Base-by-base conservation (phyloP, 2,329 filamentous ascomycete species). In the Achaetomium macrosporum region DNA sequence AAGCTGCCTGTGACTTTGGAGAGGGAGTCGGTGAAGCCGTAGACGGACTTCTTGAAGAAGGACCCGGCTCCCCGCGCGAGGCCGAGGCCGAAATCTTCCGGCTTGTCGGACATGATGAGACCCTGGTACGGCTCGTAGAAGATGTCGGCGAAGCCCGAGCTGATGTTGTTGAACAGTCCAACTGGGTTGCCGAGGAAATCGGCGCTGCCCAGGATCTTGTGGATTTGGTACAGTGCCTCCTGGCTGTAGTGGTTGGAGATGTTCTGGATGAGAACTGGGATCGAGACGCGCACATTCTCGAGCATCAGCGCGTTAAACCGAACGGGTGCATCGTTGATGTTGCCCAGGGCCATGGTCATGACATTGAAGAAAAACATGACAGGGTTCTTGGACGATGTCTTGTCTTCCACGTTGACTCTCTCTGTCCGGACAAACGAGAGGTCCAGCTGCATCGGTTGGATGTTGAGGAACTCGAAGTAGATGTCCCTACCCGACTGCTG, bases 301-400 rank as follows among this genome's bases (percentile, higher is more conserved):
- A 99, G 74, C 74, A 99, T 88, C 20, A 99, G 75, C 1, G 93
- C 90, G 58, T 97, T 99, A 66, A 99, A 83, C 44, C 90, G 85
- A 49, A 99, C 84, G 0, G 93, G 95, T 7, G 93, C 93, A 70
- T 99, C 95, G 64, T 99, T 99, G 75, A 99, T 90, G 64, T 99
- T 99, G 59, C 93, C 93, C 64, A 99, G 93, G 13, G 93, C 95
- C 93, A 99, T 99, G 0, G 95, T 97, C 76, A 99, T 84, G 61
- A 97, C 89, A 65, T 99, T 97, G 68, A 97, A 84, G 67, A 96
- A 91, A 74, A 97, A 99, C 91, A 97, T 97, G 68, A 99, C 79
- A 0, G 95, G 95, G 65, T 96, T 99, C 40, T 82, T 84, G 1
- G 90, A 90, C 13, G 89, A 90, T 43, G 90, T 87, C 62, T 93